phyloP scores from a whole-genome alignment of 2,329 filamentous ascomycete genomes.

The Sarocladiaceae sp. region DNA sequence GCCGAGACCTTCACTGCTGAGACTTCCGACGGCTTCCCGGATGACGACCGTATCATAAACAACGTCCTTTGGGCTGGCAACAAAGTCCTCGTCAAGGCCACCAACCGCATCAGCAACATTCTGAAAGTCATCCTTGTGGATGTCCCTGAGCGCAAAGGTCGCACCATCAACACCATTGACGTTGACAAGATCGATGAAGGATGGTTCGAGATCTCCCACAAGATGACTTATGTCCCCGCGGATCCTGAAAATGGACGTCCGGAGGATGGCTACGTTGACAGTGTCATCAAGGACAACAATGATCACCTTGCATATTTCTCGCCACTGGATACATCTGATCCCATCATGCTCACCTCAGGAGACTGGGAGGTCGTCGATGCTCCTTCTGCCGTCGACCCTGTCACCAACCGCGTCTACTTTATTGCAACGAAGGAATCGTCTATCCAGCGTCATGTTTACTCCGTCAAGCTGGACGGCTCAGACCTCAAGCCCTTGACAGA shows the following conservation, averaged over 20 bases:
- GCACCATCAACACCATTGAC: conserved; percentile 74
- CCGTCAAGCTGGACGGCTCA: conserved; percentile 77
- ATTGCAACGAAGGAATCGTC: conserved; percentile 80
- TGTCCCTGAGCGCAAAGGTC: conserved; percentile 66
- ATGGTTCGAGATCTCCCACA: conserved; percentile 93
- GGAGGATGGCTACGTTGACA: conserved; percentile 90
- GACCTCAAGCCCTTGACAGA: conserved; percentile 71
- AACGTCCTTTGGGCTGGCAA: conserved; percentile 87
- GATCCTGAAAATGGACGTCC: conserved; percentile 71
- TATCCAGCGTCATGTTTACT: conserved; percentile 88
- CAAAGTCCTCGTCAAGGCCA: conserved; percentile 84
- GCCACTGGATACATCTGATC: conserved; percentile 77
- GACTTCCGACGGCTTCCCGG: conserved; percentile 70
- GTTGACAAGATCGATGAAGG: conserved; percentile 85
- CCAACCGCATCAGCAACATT: conserved; percentile 90
- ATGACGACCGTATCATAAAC: conserved; percentile 84
- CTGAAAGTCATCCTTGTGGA: conserved; percentile 85
- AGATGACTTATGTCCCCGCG: conserved; percentile 80
- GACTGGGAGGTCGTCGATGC: conserved; percentile 88
- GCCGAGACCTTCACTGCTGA: conserved; percentile 71
- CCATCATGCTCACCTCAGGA: conserved; percentile 81
- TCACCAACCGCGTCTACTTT: conserved; percentile 88
- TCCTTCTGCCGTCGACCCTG: conserved; percentile 78
- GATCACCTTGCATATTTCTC: conserved; percentile 94
- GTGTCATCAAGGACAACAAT: conserved; percentile 77